Evolutionary conservation across 164 flowering plant species (phyloP).

Genomic region (Cinnamomum chago): DNA sequence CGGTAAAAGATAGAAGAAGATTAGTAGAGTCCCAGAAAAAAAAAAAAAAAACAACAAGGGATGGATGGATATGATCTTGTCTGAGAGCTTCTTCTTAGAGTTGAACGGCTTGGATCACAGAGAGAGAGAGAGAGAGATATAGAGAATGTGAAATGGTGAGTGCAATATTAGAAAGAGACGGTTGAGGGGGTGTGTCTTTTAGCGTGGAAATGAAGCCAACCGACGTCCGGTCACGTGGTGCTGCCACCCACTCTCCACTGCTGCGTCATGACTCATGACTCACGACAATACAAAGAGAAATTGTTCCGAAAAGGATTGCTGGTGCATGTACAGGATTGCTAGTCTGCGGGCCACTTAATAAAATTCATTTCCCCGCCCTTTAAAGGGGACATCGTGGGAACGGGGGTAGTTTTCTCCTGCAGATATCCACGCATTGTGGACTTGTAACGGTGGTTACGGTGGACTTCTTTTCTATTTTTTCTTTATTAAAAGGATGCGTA

Average conservation of each 20-base stretch:
- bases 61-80: not conserved
- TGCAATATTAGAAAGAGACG: not conserved
- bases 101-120: too few species aligned
- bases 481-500: too few species aligned
- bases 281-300: not conserved
- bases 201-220: slow-evolving; percentile 70
- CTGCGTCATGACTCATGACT: not conserved
- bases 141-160: not conserved
- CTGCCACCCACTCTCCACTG: slow-evolving; percentile 42
- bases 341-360: too few species aligned
- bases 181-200: slow-evolving; percentile 32
- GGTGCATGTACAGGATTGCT: not conserved
- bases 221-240: slow-evolving; percentile 43
- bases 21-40: not conserved
- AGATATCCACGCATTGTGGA: too few species aligned
- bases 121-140: too few species aligned
- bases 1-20: too few species aligned
- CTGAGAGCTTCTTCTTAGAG: too few species aligned
- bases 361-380: too few species aligned
- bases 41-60: not conserved
- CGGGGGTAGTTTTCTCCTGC: too few species aligned
- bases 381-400: too few species aligned
- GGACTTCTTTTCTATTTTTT: too few species aligned
- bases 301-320: not conserved
- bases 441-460: too few species aligned